Base-by-base conservation (phyloP, 306 rosid species). In the Dicorynia guianensis region DNA sequence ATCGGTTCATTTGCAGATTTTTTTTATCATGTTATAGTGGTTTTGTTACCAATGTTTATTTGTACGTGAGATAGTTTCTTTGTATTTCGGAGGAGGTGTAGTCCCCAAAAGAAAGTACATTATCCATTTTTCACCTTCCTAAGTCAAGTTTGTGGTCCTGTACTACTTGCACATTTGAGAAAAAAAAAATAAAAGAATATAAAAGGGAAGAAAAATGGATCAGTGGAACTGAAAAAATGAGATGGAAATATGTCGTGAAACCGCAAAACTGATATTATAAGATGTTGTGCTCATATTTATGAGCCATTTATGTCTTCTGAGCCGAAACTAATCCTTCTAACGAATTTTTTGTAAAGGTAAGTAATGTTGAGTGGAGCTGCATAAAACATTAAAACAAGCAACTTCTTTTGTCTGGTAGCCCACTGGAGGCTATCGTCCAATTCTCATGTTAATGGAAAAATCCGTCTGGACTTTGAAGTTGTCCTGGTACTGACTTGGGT, bases 401-500 rank as follows among this genome's bases (percentile, higher is more conserved):
- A 44, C 25, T 18, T 7, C 35, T 34, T 71, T 66, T 49, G 12
- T 39, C 40, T 72, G 3, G 79, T 65, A 47, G 48, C 48, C 72
- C 35, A 52, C 30, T 47, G 20, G 13, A 20, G 36, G 49, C 36
- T 36, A 25, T 19, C 38, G 39, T 57, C 38, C 46, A 46, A 54
- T 79, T 69, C 19, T 3, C 11, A 46, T 63, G 65, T 54, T 63
- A 10, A 52, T 36, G 30, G 11, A 60, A 18, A 25, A 19, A 43
- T 12, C 8, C 55, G 52, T 63, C 46, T 72, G 59, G 44, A n/a
- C 58, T 4, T 19, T 18, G 46, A 40, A 40, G 46, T 40, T 10
- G 7, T 40, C 30, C 36, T 35, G 6, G 46, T 39, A 7, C 63
- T 63, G 60, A 12, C 42, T 55, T 63, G 5, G 17, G 59, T 56